phyloP scores from a whole-genome alignment of 2,329 filamentous ascomycete genomes.

The Drechslerella stenobrocha region DNA sequence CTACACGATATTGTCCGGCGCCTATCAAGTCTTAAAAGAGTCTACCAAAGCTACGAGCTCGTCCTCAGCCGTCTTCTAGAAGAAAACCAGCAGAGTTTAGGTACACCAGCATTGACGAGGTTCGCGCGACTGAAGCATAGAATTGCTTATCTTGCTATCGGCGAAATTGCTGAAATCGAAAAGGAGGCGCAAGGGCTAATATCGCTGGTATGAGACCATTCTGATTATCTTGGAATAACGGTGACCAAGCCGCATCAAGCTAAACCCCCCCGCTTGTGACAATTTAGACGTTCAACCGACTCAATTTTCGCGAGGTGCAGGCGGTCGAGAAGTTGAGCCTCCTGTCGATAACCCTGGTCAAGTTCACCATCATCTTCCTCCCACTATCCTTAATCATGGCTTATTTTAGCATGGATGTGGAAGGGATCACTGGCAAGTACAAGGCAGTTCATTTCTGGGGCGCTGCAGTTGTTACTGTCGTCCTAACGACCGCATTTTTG shows the following conservation, averaged over 20 bases:
- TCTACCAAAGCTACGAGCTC: constrained; percentile 66
- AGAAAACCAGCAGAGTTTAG: constrained; percentile 63
- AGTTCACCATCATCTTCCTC: constrained; percentile 61
- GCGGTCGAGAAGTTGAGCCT: constrained; percentile 60
- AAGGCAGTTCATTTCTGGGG: constrained; percentile 43
- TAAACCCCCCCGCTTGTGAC: not conserved
- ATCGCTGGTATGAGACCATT: constrained; percentile 51
- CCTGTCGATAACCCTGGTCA: constrained; percentile 60
- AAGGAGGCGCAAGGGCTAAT: constrained; percentile 61
- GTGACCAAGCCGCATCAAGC: too few species aligned
- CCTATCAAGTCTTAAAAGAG: constrained; percentile 64
- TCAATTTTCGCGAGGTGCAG: constrained; percentile 60
- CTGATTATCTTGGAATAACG: too few species aligned
- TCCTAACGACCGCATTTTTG: constrained; percentile 26
- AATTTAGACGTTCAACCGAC: constrained; percentile 59
- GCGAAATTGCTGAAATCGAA: constrained; percentile 67
- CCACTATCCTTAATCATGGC: constrained; percentile 60
- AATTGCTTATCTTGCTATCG: constrained; percentile 66
- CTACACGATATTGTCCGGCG: constrained; percentile 66
- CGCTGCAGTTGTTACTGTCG: constrained; percentile 19
- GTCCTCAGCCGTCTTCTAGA: constrained; percentile 66
- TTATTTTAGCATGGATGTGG: constrained; percentile 60
- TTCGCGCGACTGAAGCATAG: constrained; percentile 66
- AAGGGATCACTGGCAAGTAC: constrained; percentile 46
- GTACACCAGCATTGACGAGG: constrained; percentile 59